These are phyloP conservation scores for Draba incana DNA, from an alignment of 345 rosid species.

Conservation along the genomic window DNA sequence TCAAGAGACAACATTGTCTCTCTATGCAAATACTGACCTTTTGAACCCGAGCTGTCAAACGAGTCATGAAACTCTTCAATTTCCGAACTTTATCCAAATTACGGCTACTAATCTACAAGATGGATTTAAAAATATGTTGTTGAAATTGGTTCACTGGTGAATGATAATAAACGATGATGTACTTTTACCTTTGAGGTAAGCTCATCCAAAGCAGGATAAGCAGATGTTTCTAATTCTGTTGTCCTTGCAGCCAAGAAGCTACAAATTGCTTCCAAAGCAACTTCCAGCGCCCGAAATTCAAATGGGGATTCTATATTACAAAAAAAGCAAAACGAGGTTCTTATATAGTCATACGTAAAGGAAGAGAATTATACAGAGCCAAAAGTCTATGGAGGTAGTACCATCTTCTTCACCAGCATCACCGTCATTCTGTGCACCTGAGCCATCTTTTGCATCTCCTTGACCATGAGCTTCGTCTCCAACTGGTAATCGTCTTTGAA, in stretches of 20 bases:
- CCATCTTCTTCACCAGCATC: constrained; percentile 94
- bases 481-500: constrained; percentile 73
- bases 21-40: constrained; percentile 53
- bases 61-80: constrained; percentile 96
- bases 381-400: constrained; percentile 39
- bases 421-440: constrained; percentile 54
- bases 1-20: not conserved
- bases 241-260: constrained; percentile 93
- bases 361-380: not conserved
- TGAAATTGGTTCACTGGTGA: not conserved
- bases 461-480: constrained; percentile 48
- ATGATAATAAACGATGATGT: constrained; percentile 11
- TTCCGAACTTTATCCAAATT: constrained; percentile 96
- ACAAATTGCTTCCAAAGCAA: constrained; percentile 93
- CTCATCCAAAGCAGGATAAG: constrained; percentile 97
- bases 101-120: constrained; percentile 86
- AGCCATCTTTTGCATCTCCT: constrained; percentile 53
- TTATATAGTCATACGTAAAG: not conserved
- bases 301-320: constrained; percentile 66
- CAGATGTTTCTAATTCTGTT: constrained; percentile 81
- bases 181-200: constrained; percentile 88
- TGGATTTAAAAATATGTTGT: not conserved
- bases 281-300: constrained; percentile 90
- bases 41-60: constrained; percentile 93
- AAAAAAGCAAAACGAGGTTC: not conserved